These are phyloP conservation scores for Herpetomonas samuelpessoai DNA, from an alignment of 208 protist genomes.

Conservation along the genomic window DNA sequence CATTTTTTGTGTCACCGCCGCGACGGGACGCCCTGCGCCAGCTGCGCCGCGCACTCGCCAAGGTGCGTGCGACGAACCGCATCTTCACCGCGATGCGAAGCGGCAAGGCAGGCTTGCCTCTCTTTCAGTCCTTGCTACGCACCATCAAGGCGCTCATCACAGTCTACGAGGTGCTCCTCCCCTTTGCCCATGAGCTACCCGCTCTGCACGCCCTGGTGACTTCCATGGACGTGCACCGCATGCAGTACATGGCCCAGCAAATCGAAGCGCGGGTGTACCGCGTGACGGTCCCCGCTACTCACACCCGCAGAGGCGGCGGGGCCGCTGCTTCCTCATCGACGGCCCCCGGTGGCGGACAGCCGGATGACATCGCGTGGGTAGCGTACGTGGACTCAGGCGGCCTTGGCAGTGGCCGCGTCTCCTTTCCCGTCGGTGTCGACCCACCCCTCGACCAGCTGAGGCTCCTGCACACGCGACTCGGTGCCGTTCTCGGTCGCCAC, in stretches of 20 bases:
- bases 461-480: slow-evolving; percentile 3
- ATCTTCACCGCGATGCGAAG: slow-evolving; percentile 74
- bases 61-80: slow-evolving; percentile 36
- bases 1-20: slow-evolving; percentile 49
- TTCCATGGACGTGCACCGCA: slow-evolving; percentile 25
- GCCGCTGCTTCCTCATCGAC: too few relatives aligned
- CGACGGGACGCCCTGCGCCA: slow-evolving; percentile 40
- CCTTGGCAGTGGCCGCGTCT: neutral
- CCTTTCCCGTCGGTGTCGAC: slow-evolving; percentile 24
- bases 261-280: slow-evolving; percentile 15
- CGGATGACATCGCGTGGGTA: slow-evolving; percentile 3
- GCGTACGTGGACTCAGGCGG: slow-evolving; percentile 6
- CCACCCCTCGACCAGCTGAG: slow-evolving; percentile 35
- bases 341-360: too few relatives aligned
- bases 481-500: slow-evolving; percentile 14
- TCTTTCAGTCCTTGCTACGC: slow-evolving; percentile 65
- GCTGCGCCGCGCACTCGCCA: slow-evolving; percentile 48
- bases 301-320: too few relatives aligned
- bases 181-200: neutral
- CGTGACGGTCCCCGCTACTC: neutral
- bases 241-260: slow-evolving; percentile 26
- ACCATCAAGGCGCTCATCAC: slow-evolving; percentile 39
- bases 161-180: slow-evolving; percentile 32
- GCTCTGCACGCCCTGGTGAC: slow-evolving; percentile 29
- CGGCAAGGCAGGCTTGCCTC: slow-evolving; percentile 37